Percentiles rank a stretch among this genome's conserved stretches.
Evolutionary conservation across 495 filamentous ascomycete genomes (phyloP).

Genomic region (Hyphodiscus hymeniophilus): DNA sequence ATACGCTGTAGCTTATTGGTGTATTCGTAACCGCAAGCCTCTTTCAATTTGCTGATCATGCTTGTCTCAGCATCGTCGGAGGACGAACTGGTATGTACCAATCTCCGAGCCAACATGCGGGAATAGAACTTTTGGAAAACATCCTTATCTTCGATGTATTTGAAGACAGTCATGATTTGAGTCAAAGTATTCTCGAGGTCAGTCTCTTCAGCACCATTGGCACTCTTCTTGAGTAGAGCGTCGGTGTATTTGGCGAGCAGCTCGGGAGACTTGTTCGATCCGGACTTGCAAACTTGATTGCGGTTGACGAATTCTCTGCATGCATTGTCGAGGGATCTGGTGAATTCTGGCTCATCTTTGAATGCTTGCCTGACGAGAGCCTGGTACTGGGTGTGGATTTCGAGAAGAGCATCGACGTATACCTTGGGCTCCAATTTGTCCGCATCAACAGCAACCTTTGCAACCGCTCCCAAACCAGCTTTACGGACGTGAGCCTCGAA

Average conservation of each 20-base stretch:
- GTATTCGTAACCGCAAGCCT: conserved; percentile 97
- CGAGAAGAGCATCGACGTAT: conserved; percentile 90
- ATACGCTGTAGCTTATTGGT: conserved; percentile 99
- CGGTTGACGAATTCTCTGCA: conserved; percentile 97
- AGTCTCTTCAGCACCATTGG: conserved; percentile 81
- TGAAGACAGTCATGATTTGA: conserved; percentile 99
- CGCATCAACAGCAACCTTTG: conserved; percentile 82
- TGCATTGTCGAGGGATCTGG: conserved; percentile 91
- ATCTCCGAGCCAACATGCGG: conserved; percentile 85
- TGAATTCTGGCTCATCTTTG: conserved; percentile 93
- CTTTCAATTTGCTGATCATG: conserved; percentile 99
- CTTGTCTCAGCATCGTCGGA: conserved; percentile 97
- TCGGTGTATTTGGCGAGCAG: conserved; percentile 95
- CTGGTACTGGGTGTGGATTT: conserved; percentile 89
- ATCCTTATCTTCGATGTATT: conserved; percentile 99
- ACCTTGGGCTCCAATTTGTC: conserved; percentile 92
- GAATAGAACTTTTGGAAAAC: conserved; percentile 99
- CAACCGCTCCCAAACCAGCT: conserved; percentile 77
- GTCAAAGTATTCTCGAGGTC: conserved; percentile 84
- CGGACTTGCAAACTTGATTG: conserved; percentile 87
- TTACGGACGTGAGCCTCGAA: conserved; percentile 93
- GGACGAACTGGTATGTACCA: conserved; percentile 89
- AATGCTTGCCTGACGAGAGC: conserved; percentile 88
- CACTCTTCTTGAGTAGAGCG: conserved; percentile 83
- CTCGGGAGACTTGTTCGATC: conserved; percentile 88